Evolutionary conservation across 805 yeast genomes (phyloP), one percentile per base, ranked within the genome.

Genomic region (Teunomyces lycoperdinae): DNA sequence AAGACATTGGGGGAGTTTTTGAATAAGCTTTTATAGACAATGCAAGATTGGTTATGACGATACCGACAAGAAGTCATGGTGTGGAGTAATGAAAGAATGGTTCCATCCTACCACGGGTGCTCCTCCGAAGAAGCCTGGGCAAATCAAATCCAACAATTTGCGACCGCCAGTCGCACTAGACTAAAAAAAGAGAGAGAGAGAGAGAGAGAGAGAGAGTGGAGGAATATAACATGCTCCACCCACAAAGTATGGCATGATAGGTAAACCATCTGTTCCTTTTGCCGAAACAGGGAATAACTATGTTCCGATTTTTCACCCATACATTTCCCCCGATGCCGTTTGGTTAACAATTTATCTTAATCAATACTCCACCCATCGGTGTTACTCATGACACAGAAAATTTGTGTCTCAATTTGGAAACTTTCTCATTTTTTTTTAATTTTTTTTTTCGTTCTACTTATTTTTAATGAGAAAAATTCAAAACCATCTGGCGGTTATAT

Each of bases 401-500:
- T 20, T 20, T 6, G 34, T 9, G 39, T 34, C 24, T 38, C 41
- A 11, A 11, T 38, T 38, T 24, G 29, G 41, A 11, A 38, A 26
- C 17, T 9, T 7, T 10, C 26, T 38, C 13, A 7, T 11, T 11
- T 36, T 36, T 17, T 20, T 24, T 36, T 24, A 5, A 9, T 13
- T 24, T 36, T 11, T 17, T 20, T 26, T 36, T 38, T 38, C 24
- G 24, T 6, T 20, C 24, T 20, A 20, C 13, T 38, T n/a, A 7
- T 38, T 35, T 35, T 35, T 35, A 17, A 10, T 35, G 11, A 26
- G 17, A 38, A 38, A 38, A 38, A 11, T 36, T 38, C 41, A 38
- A 38, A 38, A 26, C 27, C 41, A 38, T 38, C 41, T 38, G 30
- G 41, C 41, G 41, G 41, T 38, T 38, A 38, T 38, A 38, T 26